Evolutionary conservation across 495 filamentous ascomycete genomes (phyloP).

Genomic region (Wilcoxina mikolae): DNA sequence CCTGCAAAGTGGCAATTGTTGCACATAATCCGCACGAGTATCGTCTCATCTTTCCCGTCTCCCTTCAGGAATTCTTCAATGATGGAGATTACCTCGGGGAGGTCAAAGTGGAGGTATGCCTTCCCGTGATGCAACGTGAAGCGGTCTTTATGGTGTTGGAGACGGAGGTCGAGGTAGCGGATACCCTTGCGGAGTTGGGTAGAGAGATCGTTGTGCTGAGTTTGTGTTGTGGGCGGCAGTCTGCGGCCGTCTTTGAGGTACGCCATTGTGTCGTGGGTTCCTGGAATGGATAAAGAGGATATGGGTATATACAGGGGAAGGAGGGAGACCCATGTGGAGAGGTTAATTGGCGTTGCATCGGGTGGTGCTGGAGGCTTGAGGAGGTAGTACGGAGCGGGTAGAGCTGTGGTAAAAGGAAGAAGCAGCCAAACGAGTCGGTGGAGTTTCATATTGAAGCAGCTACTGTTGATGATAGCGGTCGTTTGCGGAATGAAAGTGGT

Average conservation of each 20-base stretch:
- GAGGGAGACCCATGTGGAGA: constrained; percentile 22
- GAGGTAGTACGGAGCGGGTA: background rate
- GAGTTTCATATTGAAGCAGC: background rate
- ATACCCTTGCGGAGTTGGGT: constrained; percentile 25
- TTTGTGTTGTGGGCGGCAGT: constrained; percentile 12
- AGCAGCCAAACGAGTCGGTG: background rate
- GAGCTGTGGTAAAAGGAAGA: background rate
- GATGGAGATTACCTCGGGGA: constrained; percentile 18
- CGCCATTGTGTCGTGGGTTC: constrained; percentile 29
- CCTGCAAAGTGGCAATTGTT: background rate
- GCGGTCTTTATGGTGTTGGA: constrained; percentile 27
- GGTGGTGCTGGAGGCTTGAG: background rate
- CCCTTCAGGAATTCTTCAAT: constrained; percentile 13
- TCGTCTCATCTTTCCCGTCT: background rate
- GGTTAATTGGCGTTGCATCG: constrained; percentile 8
- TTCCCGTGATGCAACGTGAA: constrained; percentile 29
- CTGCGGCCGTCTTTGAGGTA: constrained; percentile 3
- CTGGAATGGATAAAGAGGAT: constrained; percentile 22
- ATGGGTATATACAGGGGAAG: constrained; percentile 13
- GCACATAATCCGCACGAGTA: background rate
- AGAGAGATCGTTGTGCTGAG: constrained; percentile 17
- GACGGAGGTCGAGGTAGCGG: constrained; percentile 28
- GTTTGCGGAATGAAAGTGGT: no score
- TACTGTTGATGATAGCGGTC: no score
- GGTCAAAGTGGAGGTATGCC: constrained; percentile 19